These are phyloP conservation scores for Allantophomopsis lycopodina DNA, from an alignment of 2,329 filamentous ascomycete species.

Conservation along the genomic window DNA sequence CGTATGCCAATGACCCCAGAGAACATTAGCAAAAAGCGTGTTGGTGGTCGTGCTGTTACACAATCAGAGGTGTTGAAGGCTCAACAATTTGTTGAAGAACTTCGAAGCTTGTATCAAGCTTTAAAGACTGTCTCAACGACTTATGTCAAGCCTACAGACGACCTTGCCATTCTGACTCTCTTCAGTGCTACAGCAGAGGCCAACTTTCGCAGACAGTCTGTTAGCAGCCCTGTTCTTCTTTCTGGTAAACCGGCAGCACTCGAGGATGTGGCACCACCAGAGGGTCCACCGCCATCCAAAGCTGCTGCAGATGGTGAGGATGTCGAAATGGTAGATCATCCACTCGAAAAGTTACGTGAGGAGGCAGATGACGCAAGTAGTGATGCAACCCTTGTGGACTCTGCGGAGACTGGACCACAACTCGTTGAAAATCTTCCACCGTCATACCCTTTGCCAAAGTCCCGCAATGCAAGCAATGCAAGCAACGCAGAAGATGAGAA, in stretches of 20 bases:
- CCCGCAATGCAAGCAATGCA: background rate
- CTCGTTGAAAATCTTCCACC: background rate
- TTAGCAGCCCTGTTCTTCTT: slow-evolving; percentile 20
- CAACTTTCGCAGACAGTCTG: slow-evolving; percentile 31
- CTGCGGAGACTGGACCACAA: slow-evolving; percentile 5
- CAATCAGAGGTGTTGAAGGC: slow-evolving; percentile 42
- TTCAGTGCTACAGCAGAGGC: slow-evolving; percentile 43
- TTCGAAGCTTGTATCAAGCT: slow-evolving; percentile 55
- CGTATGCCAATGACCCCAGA: slow-evolving; percentile 54
- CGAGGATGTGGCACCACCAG: slow-evolving; percentile 11
- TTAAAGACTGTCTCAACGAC: slow-evolving; percentile 49
- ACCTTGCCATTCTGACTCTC: slow-evolving; percentile 69
- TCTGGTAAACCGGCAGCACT: slow-evolving; percentile 13
- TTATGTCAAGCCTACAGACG: slow-evolving; percentile 57
- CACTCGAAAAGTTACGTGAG: slow-evolving; percentile 8
- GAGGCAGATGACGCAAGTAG: slow-evolving; percentile 18
- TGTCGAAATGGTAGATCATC: slow-evolving; percentile 18
- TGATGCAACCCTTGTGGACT: slow-evolving; percentile 24
- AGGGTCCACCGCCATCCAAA: slow-evolving; percentile 11
- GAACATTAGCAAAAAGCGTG: slow-evolving; percentile 49
- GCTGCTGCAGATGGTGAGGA: slow-evolving; percentile 7
- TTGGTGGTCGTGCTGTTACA: slow-evolving; percentile 60
- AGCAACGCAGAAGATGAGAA: background rate
- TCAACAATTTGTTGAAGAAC: slow-evolving; percentile 64
- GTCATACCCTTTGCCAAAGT: background rate